phyloP scores from a whole-genome alignment of 2,329 filamentous ascomycete genomes.

The Xylaria sp. region DNA sequence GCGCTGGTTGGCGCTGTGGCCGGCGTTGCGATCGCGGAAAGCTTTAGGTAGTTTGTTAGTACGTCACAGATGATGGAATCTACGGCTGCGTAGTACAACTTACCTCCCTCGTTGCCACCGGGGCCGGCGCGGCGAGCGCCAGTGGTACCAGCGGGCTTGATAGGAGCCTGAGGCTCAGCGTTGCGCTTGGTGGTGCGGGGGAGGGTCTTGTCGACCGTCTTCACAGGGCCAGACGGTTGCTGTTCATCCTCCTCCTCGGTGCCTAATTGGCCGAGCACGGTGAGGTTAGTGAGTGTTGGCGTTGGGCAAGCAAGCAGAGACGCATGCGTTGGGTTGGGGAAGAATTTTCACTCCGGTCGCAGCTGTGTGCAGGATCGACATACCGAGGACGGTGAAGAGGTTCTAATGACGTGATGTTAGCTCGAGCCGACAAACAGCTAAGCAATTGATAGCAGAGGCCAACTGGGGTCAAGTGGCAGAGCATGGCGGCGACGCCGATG shows the following conservation, averaged over 20 bases:
- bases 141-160: conserved; percentile 47
- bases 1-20: conserved; percentile 80
- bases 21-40: conserved; percentile 87
- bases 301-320: not conserved
- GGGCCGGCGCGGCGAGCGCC: conserved; percentile 62
- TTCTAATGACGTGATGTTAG: conserved; percentile 65
- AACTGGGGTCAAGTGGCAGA: not conserved
- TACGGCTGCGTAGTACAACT: conserved; percentile 46
- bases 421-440: conserved; percentile 8
- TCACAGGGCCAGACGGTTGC: conserved; percentile 79
- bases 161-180: conserved; percentile 74
- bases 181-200: conserved; percentile 83
- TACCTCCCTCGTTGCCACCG: conserved; percentile 87
- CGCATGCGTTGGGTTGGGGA: not conserved
- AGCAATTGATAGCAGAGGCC: conserved; percentile 16
- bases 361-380: conserved; percentile 42
- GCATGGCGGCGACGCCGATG: not conserved
- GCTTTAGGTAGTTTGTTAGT: conserved; percentile 57
- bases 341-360: conserved; percentile 35
- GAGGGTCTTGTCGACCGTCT: conserved; percentile 84
- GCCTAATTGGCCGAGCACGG: conserved; percentile 50
- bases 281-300: conserved; percentile 34
- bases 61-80: conserved; percentile 7
- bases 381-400: conserved; percentile 98
- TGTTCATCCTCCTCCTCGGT: conserved; percentile 69